Percentiles rank a stretch among this genome's conserved stretches.
phyloP scores from a whole-genome alignment of 192 early-diverging fungal species.

The Mortierella claussenii region DNA sequence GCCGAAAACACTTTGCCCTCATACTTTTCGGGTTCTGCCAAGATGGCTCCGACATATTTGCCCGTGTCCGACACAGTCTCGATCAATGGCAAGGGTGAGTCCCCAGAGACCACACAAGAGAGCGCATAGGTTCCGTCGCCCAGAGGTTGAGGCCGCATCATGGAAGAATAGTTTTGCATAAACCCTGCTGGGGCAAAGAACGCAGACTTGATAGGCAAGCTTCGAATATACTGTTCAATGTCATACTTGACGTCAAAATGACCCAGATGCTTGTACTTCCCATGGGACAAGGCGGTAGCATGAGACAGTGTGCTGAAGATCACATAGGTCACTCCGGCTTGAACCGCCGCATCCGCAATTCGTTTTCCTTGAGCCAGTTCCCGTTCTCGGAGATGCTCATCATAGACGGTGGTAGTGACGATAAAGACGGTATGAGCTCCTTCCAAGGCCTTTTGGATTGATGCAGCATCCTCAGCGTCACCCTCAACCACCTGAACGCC shows the following conservation, averaged over 20 bases:
- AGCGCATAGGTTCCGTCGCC: too few species aligned
- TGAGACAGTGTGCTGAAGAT: slow-evolving; percentile 18
- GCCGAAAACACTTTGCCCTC: too few species aligned
- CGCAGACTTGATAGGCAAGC: too few species aligned
- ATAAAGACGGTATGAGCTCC: slow-evolving; percentile 34
- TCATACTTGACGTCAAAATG: background rate
- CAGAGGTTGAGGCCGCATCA: too few species aligned
- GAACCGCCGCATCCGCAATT: slow-evolving; percentile 17
- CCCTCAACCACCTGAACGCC: slow-evolving; percentile 33
- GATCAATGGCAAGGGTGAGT: too few species aligned
- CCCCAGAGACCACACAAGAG: too few species aligned
- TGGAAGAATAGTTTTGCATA: too few species aligned
- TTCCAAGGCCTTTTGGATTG: slow-evolving; percentile 24
- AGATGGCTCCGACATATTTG: too few species aligned
- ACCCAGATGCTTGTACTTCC: background rate
- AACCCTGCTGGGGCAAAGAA: too few species aligned
- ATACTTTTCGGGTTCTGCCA: too few species aligned
- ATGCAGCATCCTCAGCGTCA: slow-evolving; percentile 13
- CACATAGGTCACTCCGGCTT: slow-evolving; percentile 10
- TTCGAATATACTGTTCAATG: too few species aligned
- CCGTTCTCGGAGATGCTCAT: background rate
- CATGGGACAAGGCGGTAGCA: background rate
- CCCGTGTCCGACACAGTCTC: too few species aligned
- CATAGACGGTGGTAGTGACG: slow-evolving; percentile 12
- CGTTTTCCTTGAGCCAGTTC: slow-evolving; percentile 18